Conservation (phyloP, 805 yeast species). For the Metschnikowia reukaufii region DNA sequence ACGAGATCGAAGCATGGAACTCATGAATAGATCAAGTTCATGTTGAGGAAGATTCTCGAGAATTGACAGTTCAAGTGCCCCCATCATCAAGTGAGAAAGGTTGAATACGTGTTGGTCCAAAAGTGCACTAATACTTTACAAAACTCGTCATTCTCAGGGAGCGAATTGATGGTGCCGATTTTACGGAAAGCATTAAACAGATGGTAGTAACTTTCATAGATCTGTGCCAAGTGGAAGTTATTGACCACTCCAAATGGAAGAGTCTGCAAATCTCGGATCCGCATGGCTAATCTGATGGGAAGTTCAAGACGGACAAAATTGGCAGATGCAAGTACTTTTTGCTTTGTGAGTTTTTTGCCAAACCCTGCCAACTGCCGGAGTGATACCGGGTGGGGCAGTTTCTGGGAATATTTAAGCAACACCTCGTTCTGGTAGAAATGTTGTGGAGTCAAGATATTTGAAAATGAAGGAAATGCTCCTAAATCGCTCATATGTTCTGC, state of each 20-base stretch:
- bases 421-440: slow-evolving; percentile 86
- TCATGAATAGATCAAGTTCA: slow-evolving; percentile 70
- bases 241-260: slow-evolving; percentile 82
- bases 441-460: slow-evolving; percentile 50
- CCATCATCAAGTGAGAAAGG: slow-evolving; percentile 89
- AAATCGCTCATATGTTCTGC: slow-evolving; percentile 33
- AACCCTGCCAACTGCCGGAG: slow-evolving; percentile 87
- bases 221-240: slow-evolving; percentile 82
- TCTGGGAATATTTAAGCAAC: slow-evolving; percentile 59
- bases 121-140: slow-evolving; percentile 62
- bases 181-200: slow-evolving; percentile 84
- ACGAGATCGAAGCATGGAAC: slow-evolving; percentile 77
- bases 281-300: slow-evolving; percentile 78
- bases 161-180: slow-evolving; percentile 61
- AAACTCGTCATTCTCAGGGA: slow-evolving; percentile 75
- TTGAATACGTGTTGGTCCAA: slow-evolving; percentile 79
- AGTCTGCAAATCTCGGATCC: slow-evolving; percentile 74
- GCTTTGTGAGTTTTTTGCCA: slow-evolving; percentile 74
- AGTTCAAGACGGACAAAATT: slow-evolving; percentile 85
- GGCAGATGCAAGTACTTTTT: slow-evolving; percentile 78
- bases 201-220: slow-evolving; percentile 84
- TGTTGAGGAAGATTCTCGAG: slow-evolving; percentile 56
- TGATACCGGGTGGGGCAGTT: slow-evolving; percentile 84
- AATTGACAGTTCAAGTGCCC: slow-evolving; percentile 79
- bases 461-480: slow-evolving; percentile 44